A percentile compares a stretch with the other conserved stretches of the same genome.
phyloP scores from a whole-genome alignment of 208 protist species.

The Wallacemonas sp. region DNA sequence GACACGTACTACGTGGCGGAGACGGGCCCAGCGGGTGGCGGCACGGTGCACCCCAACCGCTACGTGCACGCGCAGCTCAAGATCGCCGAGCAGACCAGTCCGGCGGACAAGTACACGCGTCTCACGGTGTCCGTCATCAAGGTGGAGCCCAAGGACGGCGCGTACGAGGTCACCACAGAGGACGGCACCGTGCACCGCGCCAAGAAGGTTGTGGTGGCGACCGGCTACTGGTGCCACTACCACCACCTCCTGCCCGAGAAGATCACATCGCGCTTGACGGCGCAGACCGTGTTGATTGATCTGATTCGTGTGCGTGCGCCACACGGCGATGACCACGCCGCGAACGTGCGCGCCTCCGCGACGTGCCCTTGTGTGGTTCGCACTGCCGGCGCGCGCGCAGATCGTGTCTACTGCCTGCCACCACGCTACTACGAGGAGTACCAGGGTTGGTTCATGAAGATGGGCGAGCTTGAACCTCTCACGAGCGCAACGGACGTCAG shows the following conservation, averaged over 20 bases:
- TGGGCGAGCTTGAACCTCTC: constrained; percentile 14
- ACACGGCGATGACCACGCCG: constrained; percentile 14
- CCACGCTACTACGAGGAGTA: constrained; percentile 25
- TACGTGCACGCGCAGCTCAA: constrained; percentile 28
- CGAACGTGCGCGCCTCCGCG: constrained; percentile 16
- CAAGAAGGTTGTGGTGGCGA: constrained; percentile 26
- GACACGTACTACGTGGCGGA: constrained; percentile 23
- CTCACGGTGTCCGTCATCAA: constrained; percentile 15
- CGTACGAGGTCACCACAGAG: constrained; percentile 21
- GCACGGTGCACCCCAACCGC: constrained; percentile 29
- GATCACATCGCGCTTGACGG: background rate
- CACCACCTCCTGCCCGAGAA: constrained; percentile 16
- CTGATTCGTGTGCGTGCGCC: constrained; percentile 17
- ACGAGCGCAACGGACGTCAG: background rate
- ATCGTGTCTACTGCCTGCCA: constrained; percentile 29
- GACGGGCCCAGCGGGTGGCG: constrained; percentile 17
- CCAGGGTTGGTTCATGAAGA: constrained; percentile 31
- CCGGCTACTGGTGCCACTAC: constrained; percentile 15
- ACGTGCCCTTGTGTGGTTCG: constrained; percentile 19
- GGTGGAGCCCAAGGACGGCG: background rate
- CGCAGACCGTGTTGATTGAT: constrained; percentile 3
- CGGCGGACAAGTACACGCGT: constrained; percentile 10
- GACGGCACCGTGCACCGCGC: constrained; percentile 14
- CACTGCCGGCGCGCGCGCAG: background rate
- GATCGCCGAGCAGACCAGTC: constrained; percentile 10